phyloP scores from a whole-genome alignment of 2,329 filamentous ascomycete genomes.

The Beauveria medogensis region DNA sequence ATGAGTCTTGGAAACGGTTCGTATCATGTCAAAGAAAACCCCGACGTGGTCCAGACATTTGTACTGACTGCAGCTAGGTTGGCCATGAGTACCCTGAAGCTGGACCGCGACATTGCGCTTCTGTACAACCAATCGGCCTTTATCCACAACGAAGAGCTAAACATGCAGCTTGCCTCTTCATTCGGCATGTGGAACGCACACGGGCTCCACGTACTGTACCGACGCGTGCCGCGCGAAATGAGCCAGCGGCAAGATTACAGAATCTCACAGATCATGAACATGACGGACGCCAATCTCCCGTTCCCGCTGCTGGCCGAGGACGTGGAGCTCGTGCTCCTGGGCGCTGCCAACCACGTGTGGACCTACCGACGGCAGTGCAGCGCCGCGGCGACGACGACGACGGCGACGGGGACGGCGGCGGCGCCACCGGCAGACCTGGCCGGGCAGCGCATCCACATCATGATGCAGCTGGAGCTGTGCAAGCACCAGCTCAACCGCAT shows the following conservation, averaged over 20 bases:
- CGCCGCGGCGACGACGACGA: not conserved
- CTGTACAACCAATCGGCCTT: slow-evolving; percentile 23
- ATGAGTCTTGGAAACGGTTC: slow-evolving; percentile 30
- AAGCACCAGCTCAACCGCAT: slow-evolving; percentile 18
- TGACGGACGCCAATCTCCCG: slow-evolving; percentile 19
- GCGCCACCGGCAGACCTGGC: slow-evolving; percentile 13
- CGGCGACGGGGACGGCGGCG: slow-evolving; percentile 8
- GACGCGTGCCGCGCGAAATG: slow-evolving; percentile 25
- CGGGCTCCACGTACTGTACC: slow-evolving; percentile 29
- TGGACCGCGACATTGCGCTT: slow-evolving; percentile 30
- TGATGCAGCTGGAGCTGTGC: slow-evolving; percentile 21
- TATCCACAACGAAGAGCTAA: slow-evolving; percentile 29
- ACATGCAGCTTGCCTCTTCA: slow-evolving; percentile 25
- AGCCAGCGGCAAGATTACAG: slow-evolving; percentile 21
- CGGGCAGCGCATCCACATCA: slow-evolving; percentile 10
- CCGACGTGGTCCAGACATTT: not conserved
- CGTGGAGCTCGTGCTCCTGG: slow-evolving; percentile 25
- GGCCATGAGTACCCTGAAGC: slow-evolving; percentile 26
- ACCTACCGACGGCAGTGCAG: slow-evolving; percentile 15
- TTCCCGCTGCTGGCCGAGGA: slow-evolving; percentile 25
- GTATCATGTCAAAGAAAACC: not conserved
- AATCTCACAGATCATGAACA: slow-evolving; percentile 23
- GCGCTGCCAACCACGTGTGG: slow-evolving; percentile 24
- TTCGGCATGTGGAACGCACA: slow-evolving; percentile 29
- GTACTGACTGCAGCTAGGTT: slow-evolving; percentile 21